A percentile compares a stretch with the other conserved stretches of the same genome.
phyloP scores from a whole-genome alignment of 164 flowering plant genomes.

The Vitis cinerea region DNA sequence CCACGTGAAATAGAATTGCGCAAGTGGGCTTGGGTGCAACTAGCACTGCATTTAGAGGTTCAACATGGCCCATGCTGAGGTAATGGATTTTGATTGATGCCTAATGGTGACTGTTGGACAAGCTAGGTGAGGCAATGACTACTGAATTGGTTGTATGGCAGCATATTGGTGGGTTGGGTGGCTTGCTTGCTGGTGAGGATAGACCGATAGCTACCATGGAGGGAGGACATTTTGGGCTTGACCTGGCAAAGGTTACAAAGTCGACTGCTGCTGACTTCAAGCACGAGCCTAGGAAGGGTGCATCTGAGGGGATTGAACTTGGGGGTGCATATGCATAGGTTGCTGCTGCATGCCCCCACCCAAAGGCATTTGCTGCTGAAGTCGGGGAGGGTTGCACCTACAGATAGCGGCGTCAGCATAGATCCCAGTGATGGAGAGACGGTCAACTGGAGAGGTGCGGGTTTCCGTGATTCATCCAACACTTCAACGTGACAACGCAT shows the following conservation, averaged over 20 bases:
- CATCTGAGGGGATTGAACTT: constrained; percentile 45
- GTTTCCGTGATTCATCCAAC: too few relatives aligned
- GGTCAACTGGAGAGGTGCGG: too few relatives aligned
- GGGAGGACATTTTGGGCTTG: constrained; percentile 39
- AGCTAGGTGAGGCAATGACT: constrained; percentile 35
- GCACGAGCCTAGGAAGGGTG: constrained; percentile 51
- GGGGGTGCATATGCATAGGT: constrained; percentile 26
- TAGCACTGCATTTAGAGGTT: constrained; percentile 51
- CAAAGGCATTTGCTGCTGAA: constrained; percentile 42
- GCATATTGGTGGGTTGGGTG: constrained; percentile 41
- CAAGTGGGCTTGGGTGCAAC: constrained; percentile 26
- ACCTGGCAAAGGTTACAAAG: constrained; percentile 38
- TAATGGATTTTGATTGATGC: constrained; percentile 31
- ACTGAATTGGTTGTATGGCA: constrained; percentile 45
- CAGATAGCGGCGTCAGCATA: too few relatives aligned
- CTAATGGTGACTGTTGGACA: constrained; percentile 33
- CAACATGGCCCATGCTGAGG: constrained; percentile 38
- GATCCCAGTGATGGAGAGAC: too few relatives aligned
- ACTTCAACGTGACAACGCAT: too few relatives aligned
- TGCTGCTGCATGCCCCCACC: constrained; percentile 38
- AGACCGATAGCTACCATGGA: constrained; percentile 39
- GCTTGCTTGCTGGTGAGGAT: constrained; percentile 41
- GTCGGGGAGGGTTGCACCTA: constrained; percentile 21
- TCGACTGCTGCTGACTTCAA: constrained; percentile 46
- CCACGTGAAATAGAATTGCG: too few relatives aligned